Conservation (phyloP, 345 rosid species). For the Physaria fendleri region DNA sequence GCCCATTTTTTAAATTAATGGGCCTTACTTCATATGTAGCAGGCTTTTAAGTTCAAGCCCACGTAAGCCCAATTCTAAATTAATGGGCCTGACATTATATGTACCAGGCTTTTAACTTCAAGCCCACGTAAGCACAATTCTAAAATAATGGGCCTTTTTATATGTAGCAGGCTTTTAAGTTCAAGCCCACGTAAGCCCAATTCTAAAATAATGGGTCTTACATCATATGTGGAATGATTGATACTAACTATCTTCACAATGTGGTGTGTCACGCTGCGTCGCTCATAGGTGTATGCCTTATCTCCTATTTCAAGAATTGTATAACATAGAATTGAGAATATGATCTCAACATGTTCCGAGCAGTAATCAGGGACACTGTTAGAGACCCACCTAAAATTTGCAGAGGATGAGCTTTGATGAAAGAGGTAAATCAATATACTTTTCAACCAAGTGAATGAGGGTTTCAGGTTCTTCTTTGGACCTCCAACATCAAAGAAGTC, state of each 20-base stretch:
- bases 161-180: no score
- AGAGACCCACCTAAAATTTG: constrained; percentile 57
- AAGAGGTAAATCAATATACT: constrained; percentile 32
- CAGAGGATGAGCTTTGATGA: constrained; percentile 2
- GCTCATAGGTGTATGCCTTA: constrained; percentile 53
- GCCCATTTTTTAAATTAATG: no score
- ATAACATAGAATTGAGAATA: constrained; percentile 57
- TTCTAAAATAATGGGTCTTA: no score
- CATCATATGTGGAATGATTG: background rate
- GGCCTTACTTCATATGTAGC: no score
- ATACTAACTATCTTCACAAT: constrained; percentile 52
- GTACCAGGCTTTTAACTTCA: no score
- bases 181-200: no score
- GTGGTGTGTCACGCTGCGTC: constrained; percentile 45
- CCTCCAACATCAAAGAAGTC: constrained; percentile 87
- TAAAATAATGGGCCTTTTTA: no score
- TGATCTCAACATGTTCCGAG: constrained; percentile 71
- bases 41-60: no score
- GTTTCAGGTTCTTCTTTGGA: constrained; percentile 65
- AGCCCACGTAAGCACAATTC: no score
- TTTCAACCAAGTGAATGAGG: constrained; percentile 58
- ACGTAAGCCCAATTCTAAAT: no score
- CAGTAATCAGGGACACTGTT: constrained; percentile 39
- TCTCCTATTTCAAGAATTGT: constrained; percentile 69
- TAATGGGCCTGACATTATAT: no score